Evolutionary conservation across 2,329 filamentous ascomycete species (phyloP).

Genomic region (Neoarthrinium moseri): DNA sequence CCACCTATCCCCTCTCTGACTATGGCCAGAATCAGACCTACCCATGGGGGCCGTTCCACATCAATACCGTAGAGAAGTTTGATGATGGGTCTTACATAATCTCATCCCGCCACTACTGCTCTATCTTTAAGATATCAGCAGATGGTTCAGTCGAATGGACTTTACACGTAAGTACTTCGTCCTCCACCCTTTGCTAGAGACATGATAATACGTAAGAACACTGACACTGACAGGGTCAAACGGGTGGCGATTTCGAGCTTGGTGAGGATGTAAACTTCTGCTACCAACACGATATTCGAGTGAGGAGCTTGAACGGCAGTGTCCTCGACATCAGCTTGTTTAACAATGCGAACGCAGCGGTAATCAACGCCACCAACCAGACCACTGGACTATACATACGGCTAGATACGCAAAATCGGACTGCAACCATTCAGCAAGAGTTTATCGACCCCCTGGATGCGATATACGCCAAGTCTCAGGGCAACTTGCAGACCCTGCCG

Average conservation of each 20-base stretch:
- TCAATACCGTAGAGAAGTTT: constrained; percentile 23
- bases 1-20: constrained; percentile 18
- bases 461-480: constrained; percentile 18
- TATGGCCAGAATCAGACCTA: constrained; percentile 17
- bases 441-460: constrained; percentile 17
- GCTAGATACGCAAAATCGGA: constrained; percentile 22
- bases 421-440: constrained; percentile 23
- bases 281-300: constrained; percentile 34
- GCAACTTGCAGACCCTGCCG: constrained; percentile 18
- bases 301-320: constrained; percentile 17
- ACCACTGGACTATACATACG: constrained; percentile 21
- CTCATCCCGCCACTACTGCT: constrained; percentile 21
- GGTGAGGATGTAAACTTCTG: constrained; percentile 21
- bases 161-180: constrained; percentile 16
- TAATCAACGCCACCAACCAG: constrained; percentile 17
- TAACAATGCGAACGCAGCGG: constrained; percentile 32
- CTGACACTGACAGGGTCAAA: constrained; percentile 19
- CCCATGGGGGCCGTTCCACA: constrained; percentile 26
- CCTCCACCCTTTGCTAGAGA: not conserved
- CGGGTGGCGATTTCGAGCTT: constrained; percentile 20
- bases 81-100: constrained; percentile 25
- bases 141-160: constrained; percentile 22
- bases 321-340: constrained; percentile 29
- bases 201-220: not conserved
- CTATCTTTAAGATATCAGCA: constrained; percentile 19